Evolutionary conservation across 306 rosid species (phyloP).

Genomic region (Vicia sativa): DNA sequence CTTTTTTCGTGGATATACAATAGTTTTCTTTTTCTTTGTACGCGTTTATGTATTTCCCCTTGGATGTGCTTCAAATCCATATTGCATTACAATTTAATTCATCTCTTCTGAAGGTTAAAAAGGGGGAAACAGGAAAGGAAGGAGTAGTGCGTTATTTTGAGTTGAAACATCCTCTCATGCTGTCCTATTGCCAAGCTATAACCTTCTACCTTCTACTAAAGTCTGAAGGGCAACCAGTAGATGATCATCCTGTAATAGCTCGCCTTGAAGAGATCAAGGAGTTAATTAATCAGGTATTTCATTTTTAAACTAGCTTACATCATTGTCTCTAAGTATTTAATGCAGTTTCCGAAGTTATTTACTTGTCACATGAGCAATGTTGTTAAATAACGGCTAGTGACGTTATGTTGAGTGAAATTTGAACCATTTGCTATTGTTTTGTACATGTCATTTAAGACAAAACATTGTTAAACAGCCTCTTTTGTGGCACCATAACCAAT

Average conservation of each 20-base stretch:
- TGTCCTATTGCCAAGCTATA: slow-evolving; percentile 87
- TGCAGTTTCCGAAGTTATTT: slow-evolving; percentile 27
- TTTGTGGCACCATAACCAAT: not conserved
- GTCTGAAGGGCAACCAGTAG: slow-evolving; percentile 82
- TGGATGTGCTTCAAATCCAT: slow-evolving; percentile 19
- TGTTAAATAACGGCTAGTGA: not conserved
- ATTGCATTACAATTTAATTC: slow-evolving; percentile 31
- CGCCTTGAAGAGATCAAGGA: slow-evolving; percentile 79
- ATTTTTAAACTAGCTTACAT: slow-evolving; percentile 22
- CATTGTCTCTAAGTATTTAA: slow-evolving; percentile 4
- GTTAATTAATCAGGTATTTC: slow-evolving; percentile 71
- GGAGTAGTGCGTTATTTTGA: slow-evolving; percentile 77
- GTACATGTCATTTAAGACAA: not conserved
- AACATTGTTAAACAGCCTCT: not conserved
- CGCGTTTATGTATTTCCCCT: not conserved
- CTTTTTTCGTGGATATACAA: not conserved
- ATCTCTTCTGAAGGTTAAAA: slow-evolving; percentile 60
- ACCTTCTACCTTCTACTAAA: slow-evolving; percentile 87
- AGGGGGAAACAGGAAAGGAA: slow-evolving; percentile 50
- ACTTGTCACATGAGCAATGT: slow-evolving; percentile 16
- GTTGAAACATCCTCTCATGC: slow-evolving; percentile 65
- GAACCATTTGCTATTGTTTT: not conserved
- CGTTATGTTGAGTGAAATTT: not conserved
- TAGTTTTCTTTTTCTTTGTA: not conserved
- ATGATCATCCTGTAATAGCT: slow-evolving; percentile 79